Percentiles rank a stretch among this genome's conserved stretches.
These are phyloP conservation scores for Pseudogymnoascus sp. DNA, from an alignment of 2,329 filamentous ascomycete species.

Conservation along the genomic window DNA sequence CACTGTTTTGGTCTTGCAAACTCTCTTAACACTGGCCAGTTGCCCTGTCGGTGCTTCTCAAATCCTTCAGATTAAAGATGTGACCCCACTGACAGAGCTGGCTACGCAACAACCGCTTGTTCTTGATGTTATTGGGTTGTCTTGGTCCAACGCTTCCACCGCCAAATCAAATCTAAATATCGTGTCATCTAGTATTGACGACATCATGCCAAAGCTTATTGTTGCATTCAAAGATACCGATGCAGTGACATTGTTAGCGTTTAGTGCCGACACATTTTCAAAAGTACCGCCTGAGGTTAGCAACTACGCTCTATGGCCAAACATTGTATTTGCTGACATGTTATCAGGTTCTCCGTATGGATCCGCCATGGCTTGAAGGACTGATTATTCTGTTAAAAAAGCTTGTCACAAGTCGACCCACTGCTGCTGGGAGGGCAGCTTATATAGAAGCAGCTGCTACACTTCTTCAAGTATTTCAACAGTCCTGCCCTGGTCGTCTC, in stretches of 20 bases:
- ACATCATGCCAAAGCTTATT: conserved; percentile 41
- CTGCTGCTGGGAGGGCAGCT: conserved; percentile 46
- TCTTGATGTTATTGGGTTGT: conserved; percentile 48
- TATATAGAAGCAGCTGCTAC: conserved; percentile 53
- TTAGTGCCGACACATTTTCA: conserved; percentile 46
- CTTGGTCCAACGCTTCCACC: conserved; percentile 47
- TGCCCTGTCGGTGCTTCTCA: conserved; percentile 42
- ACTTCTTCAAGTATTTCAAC: conserved; percentile 49
- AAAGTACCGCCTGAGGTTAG: conserved; percentile 43
- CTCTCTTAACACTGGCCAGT: conserved; percentile 49
- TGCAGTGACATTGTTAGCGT: conserved; percentile 50
- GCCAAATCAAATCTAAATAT: conserved; percentile 24
- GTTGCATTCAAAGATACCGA: conserved; percentile 52
- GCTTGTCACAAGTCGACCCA: conserved; percentile 49
- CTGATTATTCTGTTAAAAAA: conserved; percentile 43
- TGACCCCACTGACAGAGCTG: conserved; percentile 49
- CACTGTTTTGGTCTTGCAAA: conserved; percentile 46
- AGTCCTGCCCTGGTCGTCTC: conserved; percentile 39
- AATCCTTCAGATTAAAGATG: conserved; percentile 43
- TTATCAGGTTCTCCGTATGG: conserved; percentile 39
- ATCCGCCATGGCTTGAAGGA: conserved; percentile 46
- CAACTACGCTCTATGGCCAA: conserved; percentile 9
- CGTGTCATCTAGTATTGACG: conserved; percentile 38
- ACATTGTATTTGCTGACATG: not conserved
- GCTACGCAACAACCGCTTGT: conserved; percentile 46